Percentiles rank a stretch among this genome's conserved stretches.
Evolutionary conservation across 768 basidiomycete species (phyloP).

Genomic region (Tylopilus cervinicoccineus): DNA sequence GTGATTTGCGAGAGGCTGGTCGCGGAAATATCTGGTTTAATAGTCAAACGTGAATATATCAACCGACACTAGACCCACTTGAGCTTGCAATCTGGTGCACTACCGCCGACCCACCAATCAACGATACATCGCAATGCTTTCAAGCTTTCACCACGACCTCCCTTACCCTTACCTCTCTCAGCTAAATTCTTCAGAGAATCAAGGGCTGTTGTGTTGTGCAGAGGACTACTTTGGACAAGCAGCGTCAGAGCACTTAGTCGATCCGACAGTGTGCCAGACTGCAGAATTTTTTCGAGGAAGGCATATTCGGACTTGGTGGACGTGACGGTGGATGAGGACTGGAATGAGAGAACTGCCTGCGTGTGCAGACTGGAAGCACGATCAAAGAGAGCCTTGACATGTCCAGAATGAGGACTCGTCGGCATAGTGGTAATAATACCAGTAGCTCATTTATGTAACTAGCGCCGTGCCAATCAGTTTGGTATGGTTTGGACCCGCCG

Average conservation of each 20-base stretch:
- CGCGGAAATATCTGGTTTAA: conserved; percentile 76
- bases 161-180: conserved; percentile 74
- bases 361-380: conserved; percentile 49
- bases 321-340: conserved; percentile 42
- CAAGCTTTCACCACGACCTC: conserved; percentile 88
- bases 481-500: background rate
- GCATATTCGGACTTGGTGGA: conserved; percentile 63
- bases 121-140: conserved; percentile 88
- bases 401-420: background rate
- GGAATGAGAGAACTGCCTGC: conserved; percentile 41
- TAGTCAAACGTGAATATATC: background rate
- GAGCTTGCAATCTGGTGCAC: conserved; percentile 83
- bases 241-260: conserved; percentile 87
- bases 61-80: conserved; percentile 48
- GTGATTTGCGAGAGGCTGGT: conserved; percentile 71
- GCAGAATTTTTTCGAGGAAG: conserved; percentile 83
- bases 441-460: background rate
- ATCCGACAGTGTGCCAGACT: conserved; percentile 88
- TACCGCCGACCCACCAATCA: conserved; percentile 98
- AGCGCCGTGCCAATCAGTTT: background rate
- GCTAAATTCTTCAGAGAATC: conserved; percentile 74
- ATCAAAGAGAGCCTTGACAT: conserved; percentile 28
- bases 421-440: background rate
- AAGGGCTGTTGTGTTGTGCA: conserved; percentile 81
- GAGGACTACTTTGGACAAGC: conserved; percentile 81